Base-by-base conservation (phyloP, 805 yeast species). In the Diddensiella caesifluorescens region DNA sequence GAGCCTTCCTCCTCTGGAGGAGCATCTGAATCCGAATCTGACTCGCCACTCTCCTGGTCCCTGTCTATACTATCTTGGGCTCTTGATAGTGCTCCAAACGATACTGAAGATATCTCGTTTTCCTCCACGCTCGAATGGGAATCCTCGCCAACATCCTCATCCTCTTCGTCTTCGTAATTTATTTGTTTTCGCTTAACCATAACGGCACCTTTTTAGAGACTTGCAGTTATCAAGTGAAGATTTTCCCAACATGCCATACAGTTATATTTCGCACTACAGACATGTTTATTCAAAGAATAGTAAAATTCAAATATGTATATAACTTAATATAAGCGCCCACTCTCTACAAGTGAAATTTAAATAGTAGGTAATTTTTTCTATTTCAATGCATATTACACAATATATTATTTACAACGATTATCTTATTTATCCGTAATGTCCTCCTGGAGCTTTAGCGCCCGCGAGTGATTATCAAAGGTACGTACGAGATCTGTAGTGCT, bases 381-480 rank as follows among this genome's bases (percentile, higher is more conserved):
- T n/a, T n/a, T 30, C 10, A 7, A 30, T 30, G 15, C 33, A 30
- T 13, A 13, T 9, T 30, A 30, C 13, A 16, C 9, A 30, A 13
- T 9, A 7, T 15, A 26, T 29, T 13, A 38, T 38, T 9, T 27
- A 30, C 27, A 10, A 29, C 9, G 15, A 29, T 28, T 33, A 26
- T 10, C 12, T 38, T 39, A 51, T 10, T 42, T 36, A 22, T 51
- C 56, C 5, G 69, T 68, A 42, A 84, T 77, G 46, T 82, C 81
- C 46, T 87, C 95, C 55, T 83, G 71, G 52, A 88, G 70, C 46
- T 79, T 79, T 53, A 89, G 65, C 54, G 77, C 74, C 63, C 95
- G 77, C 6, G 95, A 86, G 57, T 89, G 94, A 43, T 83, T 71
- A 59, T 89, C 94, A 50, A 90, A 77, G 46, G 70, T 61, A 41